Evolutionary conservation across 495 filamentous ascomycete species (phyloP), one percentile per base, ranked within the genome.

Genomic region (Evansstolkia leycettana): DNA sequence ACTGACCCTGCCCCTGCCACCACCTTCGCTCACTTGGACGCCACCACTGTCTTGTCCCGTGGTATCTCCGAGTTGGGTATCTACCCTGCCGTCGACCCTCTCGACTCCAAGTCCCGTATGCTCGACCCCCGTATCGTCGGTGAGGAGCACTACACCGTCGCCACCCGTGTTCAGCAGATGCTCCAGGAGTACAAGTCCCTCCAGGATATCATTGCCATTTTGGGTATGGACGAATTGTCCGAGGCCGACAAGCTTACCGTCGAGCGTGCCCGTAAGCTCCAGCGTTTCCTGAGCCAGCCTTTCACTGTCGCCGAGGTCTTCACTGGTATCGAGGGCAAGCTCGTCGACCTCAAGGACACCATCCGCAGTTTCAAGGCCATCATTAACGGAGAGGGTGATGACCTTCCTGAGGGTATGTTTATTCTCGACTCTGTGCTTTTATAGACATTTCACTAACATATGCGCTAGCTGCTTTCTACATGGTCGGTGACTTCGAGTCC

Each of bases 31-130:
- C 90, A 98, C 73, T 80, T 98, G 78, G 90, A 98, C 73, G 92
- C 90, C 77, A 98, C 90, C 70, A 98, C 92, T 78, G 90, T 98
- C 55, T 71, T 98, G 75, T 98, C 90, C 51, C 90, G 90, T 82
- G 92, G 90, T 86, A 98, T 98, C 68, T 98, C 90, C 51, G 90
- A 98, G 75, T 77, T 98, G 79, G 90, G 90, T 84, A 98, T 96
- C 78, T 98, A 98, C 75, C 90, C 90, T 40, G 90, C 90, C 62
- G 90, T 98, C 78, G 90, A 98, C 57, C 90, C 90, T 60, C 85
- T 98, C 31, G 90, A 98, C 73, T 94, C 87, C 67, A 96, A 92
- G 74, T 95, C 88, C 51, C 87, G 90, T 78, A 94, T 98, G 86
- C 75, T 98, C 59, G 92, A 98, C 72, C 83, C 90, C 62, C 87